Conservation (phyloP, 2,329 filamentous ascomycete species). For the Hymenoscyphus occultus region DNA sequence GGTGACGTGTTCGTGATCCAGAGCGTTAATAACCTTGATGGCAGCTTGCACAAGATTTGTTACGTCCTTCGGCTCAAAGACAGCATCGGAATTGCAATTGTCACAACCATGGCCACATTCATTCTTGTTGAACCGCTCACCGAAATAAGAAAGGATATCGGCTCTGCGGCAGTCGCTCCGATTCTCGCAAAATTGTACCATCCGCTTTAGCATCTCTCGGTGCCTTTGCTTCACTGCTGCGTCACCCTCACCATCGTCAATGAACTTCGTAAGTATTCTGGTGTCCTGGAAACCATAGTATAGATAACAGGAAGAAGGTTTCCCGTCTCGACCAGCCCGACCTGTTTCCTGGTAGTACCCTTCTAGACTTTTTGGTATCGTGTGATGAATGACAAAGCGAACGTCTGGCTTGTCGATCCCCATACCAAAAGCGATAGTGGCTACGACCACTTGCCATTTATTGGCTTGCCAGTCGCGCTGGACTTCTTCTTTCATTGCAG, state of each 20-base stretch:
- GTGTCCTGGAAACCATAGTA: conserved; percentile 83
- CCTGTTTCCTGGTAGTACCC: conserved; percentile 99
- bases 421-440: conserved; percentile 98
- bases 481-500: conserved; percentile 64
- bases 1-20: conserved; percentile 62
- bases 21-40: conserved; percentile 61
- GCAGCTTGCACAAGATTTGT: conserved; percentile 70
- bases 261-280: conserved; percentile 71
- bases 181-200: conserved; percentile 88
- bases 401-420: conserved; percentile 99
- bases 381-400: conserved; percentile 92
- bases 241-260: conserved; percentile 74
- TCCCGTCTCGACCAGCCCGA: conserved; percentile 86
- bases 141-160: conserved; percentile 92
- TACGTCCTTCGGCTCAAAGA: conserved; percentile 72
- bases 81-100: conserved; percentile 74
- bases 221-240: conserved; percentile 80
- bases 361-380: conserved; percentile 89
- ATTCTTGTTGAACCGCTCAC: conserved; percentile 70
- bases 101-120: conserved; percentile 79
- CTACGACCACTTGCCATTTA: conserved; percentile 82
- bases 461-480: conserved; percentile 84
- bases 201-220: conserved; percentile 77
- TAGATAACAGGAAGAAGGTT: conserved; percentile 82
- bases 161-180: conserved; percentile 80